Base-by-base conservation (phyloP, 2,329 filamentous ascomycete species). In the Fusarium sp. region DNA sequence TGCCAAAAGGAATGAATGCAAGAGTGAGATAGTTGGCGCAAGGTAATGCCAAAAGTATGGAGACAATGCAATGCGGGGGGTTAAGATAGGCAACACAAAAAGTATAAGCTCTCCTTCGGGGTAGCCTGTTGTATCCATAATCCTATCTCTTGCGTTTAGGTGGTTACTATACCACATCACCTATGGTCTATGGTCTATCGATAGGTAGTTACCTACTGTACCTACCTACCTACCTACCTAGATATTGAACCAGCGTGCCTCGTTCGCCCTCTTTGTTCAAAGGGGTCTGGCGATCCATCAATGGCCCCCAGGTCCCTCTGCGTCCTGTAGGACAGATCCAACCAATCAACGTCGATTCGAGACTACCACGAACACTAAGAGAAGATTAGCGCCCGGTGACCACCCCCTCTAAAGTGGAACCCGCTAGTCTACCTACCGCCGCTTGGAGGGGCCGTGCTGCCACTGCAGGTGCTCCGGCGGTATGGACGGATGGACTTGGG, bases 381-480 rank as follows among this genome's bases (percentile, higher is more conserved):
- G 17, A 14, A 19, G 49, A 32, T 51, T 58, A 68, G 59, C 45
- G 45, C 46, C 49, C 52, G 41, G 57, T 44, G 49, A 23, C 13
- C 37, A n/a, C 19, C 50, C 36, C 50, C 42, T 17, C 51, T 49
- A 48, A 14, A 36, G 29, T 13, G 31, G 43, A 46, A 7, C 39
- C 56, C 51, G n/a, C 38, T 45, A 58, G 42, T 21, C 29, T 31
- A 19, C 19, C 29, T 31, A 19, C 19, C 55, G 50, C 47, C 48
- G 56, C 54, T 47, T 66, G 48, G 63, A 65, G 62, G 62, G 62
- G 62, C 61, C 52, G 53, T 49, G 52, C 52, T 63, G 43, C 55
- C 32, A 55, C 55, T 57, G 53, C 43, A 62, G 61, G 49, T 53
- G 53, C 41, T 54, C 56, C 48, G 27, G 54, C 54, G 56, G 56